phyloP scores from a whole-genome alignment of 495 filamentous ascomycete genomes.

The Pyrenopolyporus hunteri region DNA sequence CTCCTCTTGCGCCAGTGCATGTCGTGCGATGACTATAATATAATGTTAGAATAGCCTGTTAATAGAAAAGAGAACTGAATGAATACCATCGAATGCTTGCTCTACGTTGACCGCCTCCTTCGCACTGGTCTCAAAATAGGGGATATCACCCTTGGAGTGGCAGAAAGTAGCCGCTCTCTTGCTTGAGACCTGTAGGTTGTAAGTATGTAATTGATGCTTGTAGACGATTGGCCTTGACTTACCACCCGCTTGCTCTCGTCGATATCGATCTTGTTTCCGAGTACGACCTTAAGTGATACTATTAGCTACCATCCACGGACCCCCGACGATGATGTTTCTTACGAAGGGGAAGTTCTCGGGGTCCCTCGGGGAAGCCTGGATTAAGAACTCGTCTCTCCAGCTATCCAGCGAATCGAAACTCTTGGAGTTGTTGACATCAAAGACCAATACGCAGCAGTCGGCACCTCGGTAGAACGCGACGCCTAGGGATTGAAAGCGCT shows the following conservation, averaged over 20 bases:
- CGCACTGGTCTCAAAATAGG: constrained; percentile 98
- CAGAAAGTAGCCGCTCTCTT: constrained; percentile 98
- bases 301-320: constrained; percentile 11
- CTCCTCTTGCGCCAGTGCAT: constrained; percentile 95
- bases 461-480: constrained; percentile 98
- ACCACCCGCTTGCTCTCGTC: constrained; percentile 96
- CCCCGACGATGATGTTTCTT: constrained; percentile 43
- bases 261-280: constrained; percentile 99
- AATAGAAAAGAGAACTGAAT: neutral
- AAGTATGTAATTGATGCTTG: constrained; percentile 4
- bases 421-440: constrained; percentile 99
- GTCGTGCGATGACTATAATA: constrained; percentile 86
- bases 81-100: constrained; percentile 93
- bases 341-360: constrained; percentile 99
- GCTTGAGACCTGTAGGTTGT: constrained; percentile 71
- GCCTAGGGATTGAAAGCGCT: constrained; percentile 95
- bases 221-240: constrained; percentile 33
- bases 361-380: constrained; percentile 94
- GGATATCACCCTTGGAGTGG: constrained; percentile 94
- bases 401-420: constrained; percentile 98
- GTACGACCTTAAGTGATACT: constrained; percentile 49
- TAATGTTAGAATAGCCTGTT: constrained; percentile 8
- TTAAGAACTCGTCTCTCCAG: constrained; percentile 98
- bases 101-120: constrained; percentile 99
- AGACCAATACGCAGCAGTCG: constrained; percentile 98